Conservation (phyloP, 768 basidiomycete genomes). For the Agrocybe chaxingu region DNA sequence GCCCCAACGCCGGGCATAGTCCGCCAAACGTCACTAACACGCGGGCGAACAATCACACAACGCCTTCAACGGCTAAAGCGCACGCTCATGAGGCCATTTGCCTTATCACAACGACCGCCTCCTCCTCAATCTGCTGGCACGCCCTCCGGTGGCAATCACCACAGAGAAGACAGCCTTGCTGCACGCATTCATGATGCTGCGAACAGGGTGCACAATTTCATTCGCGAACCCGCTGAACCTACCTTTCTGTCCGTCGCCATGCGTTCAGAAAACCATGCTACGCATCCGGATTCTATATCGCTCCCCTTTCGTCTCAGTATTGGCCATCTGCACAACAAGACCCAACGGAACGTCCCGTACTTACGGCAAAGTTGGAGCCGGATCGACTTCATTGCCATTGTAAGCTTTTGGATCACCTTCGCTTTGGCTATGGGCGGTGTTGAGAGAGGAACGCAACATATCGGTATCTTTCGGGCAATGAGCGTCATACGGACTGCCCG, state of each 20-base stretch:
- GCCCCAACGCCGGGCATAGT: slow-evolving; percentile 26
- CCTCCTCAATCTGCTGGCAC: slow-evolving; percentile 23
- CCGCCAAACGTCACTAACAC: slow-evolving; percentile 36
- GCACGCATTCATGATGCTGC: slow-evolving; percentile 23
- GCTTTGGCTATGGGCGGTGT: slow-evolving; percentile 60
- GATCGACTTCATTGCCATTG: slow-evolving; percentile 83
- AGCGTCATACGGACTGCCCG: slow-evolving; percentile 82
- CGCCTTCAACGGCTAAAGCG: slow-evolving; percentile 40
- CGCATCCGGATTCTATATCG: slow-evolving; percentile 37
- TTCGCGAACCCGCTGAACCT: slow-evolving; percentile 43
- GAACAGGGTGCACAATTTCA: slow-evolving; percentile 32
- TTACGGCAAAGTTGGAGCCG: slow-evolving; percentile 91
- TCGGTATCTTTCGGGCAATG: slow-evolving; percentile 86
- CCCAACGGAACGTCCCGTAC: slow-evolving; percentile 76
- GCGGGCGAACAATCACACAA: slow-evolving; percentile 45
- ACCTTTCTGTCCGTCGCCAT: slow-evolving; percentile 50
- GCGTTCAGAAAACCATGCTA: slow-evolving; percentile 33
- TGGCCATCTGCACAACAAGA: slow-evolving; percentile 49
- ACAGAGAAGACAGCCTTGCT: slow-evolving; percentile 25
- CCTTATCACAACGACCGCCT: slow-evolving; percentile 31
- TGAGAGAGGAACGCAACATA: slow-evolving; percentile 67
- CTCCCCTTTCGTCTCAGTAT: slow-evolving; percentile 65
- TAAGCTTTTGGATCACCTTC: slow-evolving; percentile 87
- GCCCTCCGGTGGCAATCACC: slow-evolving; percentile 7
- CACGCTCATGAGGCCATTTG: slow-evolving; percentile 54